A percentile compares a stretch with the other conserved stretches of the same genome.
Conservation (phyloP, 768 basidiomycete genomes). For the Lactarius evosmus region DNA sequence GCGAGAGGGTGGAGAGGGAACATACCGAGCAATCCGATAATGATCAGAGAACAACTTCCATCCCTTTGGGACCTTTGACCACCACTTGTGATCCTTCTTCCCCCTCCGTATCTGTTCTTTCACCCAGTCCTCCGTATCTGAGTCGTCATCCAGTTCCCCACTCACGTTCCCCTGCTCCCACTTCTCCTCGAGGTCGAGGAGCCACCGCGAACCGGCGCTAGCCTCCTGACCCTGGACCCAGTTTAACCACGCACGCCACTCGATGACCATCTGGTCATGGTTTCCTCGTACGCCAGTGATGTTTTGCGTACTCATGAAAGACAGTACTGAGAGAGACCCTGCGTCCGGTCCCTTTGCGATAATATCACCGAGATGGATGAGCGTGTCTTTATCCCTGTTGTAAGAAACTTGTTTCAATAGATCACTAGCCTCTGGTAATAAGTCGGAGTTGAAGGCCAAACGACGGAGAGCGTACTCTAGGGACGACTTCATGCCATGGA, state of each 20-base stretch:
- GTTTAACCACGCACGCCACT: conserved; percentile 85
- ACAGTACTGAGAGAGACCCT: conserved; percentile 60
- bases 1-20: neutral
- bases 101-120: neutral
- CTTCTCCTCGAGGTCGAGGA: conserved; percentile 45
- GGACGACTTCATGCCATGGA: conserved; percentile 76
- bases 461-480: conserved; percentile 50
- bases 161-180: conserved; percentile 39
- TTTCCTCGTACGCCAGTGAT: conserved; percentile 88
- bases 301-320: conserved; percentile 59
- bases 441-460: neutral
- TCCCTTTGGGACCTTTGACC: conserved; percentile 39
- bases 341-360: conserved; percentile 62
- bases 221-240: conserved; percentile 57
- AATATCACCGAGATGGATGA: conserved; percentile 85
- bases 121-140: conserved; percentile 42
- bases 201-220: conserved; percentile 49
- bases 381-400: conserved; percentile 54
- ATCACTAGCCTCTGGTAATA: conserved; percentile 40
- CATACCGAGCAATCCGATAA: conserved; percentile 66
- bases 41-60: conserved; percentile 79
- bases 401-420: conserved; percentile 64
- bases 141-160: conserved; percentile 29
- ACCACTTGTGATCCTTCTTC: conserved; percentile 31
- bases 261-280: conserved; percentile 87